A percentile compares a stretch with the other conserved stretches of the same genome.
phyloP scores from a whole-genome alignment of 2,329 filamentous ascomycete genomes.

The Sporothrix pallida region DNA sequence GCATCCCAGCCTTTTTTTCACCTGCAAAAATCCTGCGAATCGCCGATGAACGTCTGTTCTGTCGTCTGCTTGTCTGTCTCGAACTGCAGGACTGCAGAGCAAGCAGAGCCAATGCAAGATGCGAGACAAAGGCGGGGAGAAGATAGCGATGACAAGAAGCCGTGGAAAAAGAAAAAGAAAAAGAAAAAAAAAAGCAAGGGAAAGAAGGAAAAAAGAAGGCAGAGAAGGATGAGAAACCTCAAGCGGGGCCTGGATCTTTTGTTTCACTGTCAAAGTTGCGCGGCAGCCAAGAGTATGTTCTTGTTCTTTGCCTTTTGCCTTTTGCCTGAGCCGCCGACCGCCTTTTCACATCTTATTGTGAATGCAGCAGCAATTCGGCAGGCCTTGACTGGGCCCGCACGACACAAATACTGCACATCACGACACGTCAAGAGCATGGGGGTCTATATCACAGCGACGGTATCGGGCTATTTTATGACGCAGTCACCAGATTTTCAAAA shows the following conservation, averaged over 20 bases:
- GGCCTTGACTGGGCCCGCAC: not conserved
- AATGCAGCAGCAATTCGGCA: too few relatives aligned
- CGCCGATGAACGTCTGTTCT: not conserved
- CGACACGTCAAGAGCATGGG: constrained; percentile 7
- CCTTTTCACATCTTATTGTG: not conserved
- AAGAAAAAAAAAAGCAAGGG: not conserved
- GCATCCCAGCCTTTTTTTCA: constrained; percentile 6
- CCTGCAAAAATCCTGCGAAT: not conserved
- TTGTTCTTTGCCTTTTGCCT: not conserved
- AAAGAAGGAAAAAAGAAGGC: not conserved
- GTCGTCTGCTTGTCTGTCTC: not conserved
- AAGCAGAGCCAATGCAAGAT: constrained; percentile 8
- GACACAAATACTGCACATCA: not conserved
- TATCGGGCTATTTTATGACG: not conserved
- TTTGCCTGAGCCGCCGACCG: constrained; percentile 8
- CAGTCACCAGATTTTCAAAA: not conserved
- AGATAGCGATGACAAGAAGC: not conserved
- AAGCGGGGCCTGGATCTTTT: not conserved
- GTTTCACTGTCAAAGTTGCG: constrained; percentile 22
- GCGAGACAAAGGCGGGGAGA: constrained; percentile 6
- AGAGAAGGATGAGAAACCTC: not conserved
- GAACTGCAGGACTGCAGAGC: not conserved
- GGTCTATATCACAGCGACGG: not conserved
- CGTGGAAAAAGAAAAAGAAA: not conserved
- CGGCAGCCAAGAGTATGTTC: constrained; percentile 12